These are phyloP conservation scores for Thuidium tamariscinum DNA, from an alignment of 225 moss, liverwort and hornwort genomes.

Conservation along the genomic window DNA sequence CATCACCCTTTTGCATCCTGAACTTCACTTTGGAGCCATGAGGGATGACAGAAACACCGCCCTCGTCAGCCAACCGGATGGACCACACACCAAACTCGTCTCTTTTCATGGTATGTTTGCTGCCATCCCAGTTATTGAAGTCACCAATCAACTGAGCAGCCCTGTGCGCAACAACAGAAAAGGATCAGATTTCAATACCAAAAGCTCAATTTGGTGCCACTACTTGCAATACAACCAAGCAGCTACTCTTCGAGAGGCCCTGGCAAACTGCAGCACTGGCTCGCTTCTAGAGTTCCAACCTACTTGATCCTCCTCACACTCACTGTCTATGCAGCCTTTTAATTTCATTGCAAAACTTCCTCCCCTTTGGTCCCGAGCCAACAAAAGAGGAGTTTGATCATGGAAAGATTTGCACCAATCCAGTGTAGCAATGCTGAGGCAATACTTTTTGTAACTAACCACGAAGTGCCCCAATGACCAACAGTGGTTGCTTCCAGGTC, in stretches of 20 bases:
- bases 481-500: not conserved
- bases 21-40: conserved; percentile 94
- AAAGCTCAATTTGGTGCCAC: not conserved
- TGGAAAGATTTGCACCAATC: not conserved
- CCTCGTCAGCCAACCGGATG: conserved; percentile 51
- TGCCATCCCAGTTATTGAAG: conserved; percentile 88
- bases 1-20: conserved; percentile 69
- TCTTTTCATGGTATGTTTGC: conserved; percentile 52
- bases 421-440: not conserved
- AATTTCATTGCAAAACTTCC: not conserved
- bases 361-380: not conserved
- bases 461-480: not conserved
- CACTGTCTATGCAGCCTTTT: not conserved
- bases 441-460: not conserved
- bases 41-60: conserved; percentile 55
- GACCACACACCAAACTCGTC: conserved; percentile 97
- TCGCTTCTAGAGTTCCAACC: not conserved
- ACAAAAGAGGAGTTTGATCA: not conserved
- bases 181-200: not conserved
- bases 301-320: not conserved
- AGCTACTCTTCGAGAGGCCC: not conserved
- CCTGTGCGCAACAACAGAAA: conserved; percentile 17
- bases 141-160: conserved; percentile 86
- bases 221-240: not conserved
- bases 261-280: not conserved